Conservation (phyloP, 2,329 filamentous ascomycete species). For the Leptodontidium sp. region DNA sequence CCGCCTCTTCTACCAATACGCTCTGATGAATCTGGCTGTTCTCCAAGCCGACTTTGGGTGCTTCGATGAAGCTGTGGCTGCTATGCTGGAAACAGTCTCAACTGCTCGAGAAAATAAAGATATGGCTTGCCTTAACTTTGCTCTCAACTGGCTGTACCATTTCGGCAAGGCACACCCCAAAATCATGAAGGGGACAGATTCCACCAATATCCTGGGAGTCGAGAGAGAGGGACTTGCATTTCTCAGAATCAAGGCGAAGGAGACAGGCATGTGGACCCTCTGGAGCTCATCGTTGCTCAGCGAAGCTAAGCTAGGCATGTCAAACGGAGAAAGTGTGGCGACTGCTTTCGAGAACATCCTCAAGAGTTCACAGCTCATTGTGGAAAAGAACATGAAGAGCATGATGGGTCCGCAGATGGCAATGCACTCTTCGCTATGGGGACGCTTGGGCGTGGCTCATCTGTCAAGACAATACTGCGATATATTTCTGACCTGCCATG, state of each 20-base stretch:
- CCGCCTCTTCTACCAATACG: slow-evolving; percentile 91
- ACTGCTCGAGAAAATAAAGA: slow-evolving; percentile 96
- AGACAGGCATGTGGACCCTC: slow-evolving; percentile 84
- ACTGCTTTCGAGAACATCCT: slow-evolving; percentile 78
- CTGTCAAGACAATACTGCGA: slow-evolving; percentile 71
- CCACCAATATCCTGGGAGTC: slow-evolving; percentile 76
- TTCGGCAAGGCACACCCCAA: slow-evolving; percentile 87
- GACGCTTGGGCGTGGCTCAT: slow-evolving; percentile 71
- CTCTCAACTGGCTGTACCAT: slow-evolving; percentile 94
- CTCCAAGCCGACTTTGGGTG: slow-evolving; percentile 96
- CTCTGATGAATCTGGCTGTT: slow-evolving; percentile 89
- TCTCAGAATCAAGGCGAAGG: slow-evolving; percentile 84
- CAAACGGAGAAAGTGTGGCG: slow-evolving; percentile 71
- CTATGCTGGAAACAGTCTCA: slow-evolving; percentile 93
- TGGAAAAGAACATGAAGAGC: slow-evolving; percentile 76
- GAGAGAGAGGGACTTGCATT: slow-evolving; percentile 85
- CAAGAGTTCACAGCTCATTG: slow-evolving; percentile 82
- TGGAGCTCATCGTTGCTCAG: slow-evolving; percentile 85
- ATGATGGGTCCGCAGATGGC: slow-evolving; percentile 79
- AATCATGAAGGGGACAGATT: slow-evolving; percentile 74
- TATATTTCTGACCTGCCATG: slow-evolving; percentile 78
- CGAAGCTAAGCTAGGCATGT: slow-evolving; percentile 82
- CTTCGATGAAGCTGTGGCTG: slow-evolving; percentile 85
- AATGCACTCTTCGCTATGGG: slow-evolving; percentile 77
- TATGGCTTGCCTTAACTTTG: slow-evolving; percentile 91